These are phyloP conservation scores for Chalciporus sphaerocephalus DNA, from an alignment of 768 basidiomycete species.

Conservation along the genomic window DNA sequence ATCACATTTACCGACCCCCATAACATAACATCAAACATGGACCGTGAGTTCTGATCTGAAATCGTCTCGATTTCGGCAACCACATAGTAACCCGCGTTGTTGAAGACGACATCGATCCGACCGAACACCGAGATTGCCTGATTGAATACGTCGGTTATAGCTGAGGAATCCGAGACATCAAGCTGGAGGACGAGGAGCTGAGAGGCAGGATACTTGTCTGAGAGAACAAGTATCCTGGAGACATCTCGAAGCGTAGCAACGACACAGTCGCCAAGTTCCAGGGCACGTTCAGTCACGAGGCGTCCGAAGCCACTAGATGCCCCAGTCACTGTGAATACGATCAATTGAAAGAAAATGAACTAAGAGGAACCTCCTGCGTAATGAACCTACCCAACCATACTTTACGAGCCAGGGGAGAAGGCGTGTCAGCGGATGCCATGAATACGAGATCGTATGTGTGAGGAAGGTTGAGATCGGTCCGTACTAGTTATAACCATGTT, in stretches of 20 bases:
- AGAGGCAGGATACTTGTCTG: slow-evolving; percentile 26
- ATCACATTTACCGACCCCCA: slow-evolving; percentile 33
- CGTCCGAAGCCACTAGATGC: slow-evolving; percentile 40
- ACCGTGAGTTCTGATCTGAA: slow-evolving; percentile 79
- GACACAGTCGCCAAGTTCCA: slow-evolving; percentile 37
- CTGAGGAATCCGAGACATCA: slow-evolving; percentile 35
- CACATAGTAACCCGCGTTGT: slow-evolving; percentile 37
- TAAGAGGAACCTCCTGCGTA: not conserved
- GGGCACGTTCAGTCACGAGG: slow-evolving; percentile 30
- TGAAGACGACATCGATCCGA: slow-evolving; percentile 43
- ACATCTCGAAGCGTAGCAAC: slow-evolving; percentile 45
- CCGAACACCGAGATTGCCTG: slow-evolving; percentile 33
- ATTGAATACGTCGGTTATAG: slow-evolving; percentile 36
- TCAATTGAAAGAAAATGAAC: not conserved
- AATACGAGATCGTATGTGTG: not conserved
- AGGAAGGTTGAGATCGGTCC: not conserved
- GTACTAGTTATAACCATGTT: too few species aligned
- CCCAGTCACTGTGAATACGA: slow-evolving; percentile 37
- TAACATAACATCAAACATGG: slow-evolving; percentile 36
- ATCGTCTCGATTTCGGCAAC: slow-evolving; percentile 68
- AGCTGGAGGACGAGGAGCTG: slow-evolving; percentile 38
- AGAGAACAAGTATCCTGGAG: slow-evolving; percentile 30
- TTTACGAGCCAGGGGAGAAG: slow-evolving; percentile 3
- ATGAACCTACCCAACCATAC: slow-evolving; percentile 24
- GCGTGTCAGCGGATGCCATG: slow-evolving; percentile 1